phyloP scores from a whole-genome alignment of 75 land plant genomes.

The Pinus albicaulis region DNA sequence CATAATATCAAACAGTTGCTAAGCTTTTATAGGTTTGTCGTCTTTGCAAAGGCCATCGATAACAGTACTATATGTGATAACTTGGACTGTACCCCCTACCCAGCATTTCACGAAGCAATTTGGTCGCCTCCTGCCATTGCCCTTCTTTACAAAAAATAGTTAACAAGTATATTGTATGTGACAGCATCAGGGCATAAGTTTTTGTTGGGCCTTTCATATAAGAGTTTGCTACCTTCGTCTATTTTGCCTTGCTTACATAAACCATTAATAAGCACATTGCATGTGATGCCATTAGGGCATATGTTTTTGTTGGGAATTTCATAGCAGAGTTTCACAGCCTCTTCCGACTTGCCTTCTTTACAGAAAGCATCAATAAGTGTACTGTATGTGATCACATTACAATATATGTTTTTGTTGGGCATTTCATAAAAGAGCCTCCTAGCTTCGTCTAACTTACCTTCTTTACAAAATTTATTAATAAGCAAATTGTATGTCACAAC shows the following conservation, averaged over 20 bases:
- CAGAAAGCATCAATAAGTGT: not conserved
- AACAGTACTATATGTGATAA: conserved; percentile 71
- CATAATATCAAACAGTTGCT: conserved; percentile 65
- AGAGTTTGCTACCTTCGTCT: conserved; percentile 28
- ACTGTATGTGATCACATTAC: not conserved
- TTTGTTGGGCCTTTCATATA: conserved; percentile 23
- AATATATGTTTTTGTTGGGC: not conserved
- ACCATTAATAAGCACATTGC: conserved; percentile 41
- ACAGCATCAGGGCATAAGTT: conserved; percentile 24
- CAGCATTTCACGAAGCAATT: conserved; percentile 2
- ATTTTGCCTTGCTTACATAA: conserved; percentile 30
- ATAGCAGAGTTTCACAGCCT: conserved; percentile 34
- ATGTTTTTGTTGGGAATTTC: conserved; percentile 16
- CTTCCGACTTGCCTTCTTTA: not conserved
- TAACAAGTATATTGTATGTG: conserved; percentile 22
- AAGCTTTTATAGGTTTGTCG: conserved; percentile 48
- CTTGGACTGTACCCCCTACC: conserved; percentile 20
- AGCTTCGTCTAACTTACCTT: conserved; percentile 1
- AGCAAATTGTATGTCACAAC: conserved; percentile 60
- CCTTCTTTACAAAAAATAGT: conserved; percentile 18
- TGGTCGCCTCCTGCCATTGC: conserved; percentile 15
- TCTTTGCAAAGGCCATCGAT: conserved; percentile 71
- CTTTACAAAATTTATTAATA: conserved; percentile 27
- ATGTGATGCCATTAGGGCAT: conserved; percentile 26
- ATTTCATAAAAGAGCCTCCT: not conserved